A percentile compares a stretch with the other conserved stretches of the same genome.
Conservation (phyloP, 306 rosid genomes). For the Castanea sativa region DNA sequence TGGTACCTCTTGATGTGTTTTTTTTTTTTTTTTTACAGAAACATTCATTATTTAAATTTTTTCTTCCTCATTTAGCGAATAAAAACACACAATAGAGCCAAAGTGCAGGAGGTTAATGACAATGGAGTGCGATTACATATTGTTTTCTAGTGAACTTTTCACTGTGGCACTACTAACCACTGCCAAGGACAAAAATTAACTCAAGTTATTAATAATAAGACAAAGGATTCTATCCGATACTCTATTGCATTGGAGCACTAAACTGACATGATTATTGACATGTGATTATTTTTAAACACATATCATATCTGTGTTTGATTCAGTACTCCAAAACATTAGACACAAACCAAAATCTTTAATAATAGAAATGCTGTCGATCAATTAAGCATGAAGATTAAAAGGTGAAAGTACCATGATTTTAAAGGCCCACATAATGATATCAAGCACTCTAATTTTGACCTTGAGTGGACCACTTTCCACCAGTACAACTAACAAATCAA, state of each 20-base stretch:
- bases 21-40: too few species aligned
- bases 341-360: conserved; percentile 6
- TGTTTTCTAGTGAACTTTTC: conserved; percentile 26
- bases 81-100: too few species aligned
- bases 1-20: too few species aligned
- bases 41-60: too few species aligned
- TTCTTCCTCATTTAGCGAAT: too few species aligned
- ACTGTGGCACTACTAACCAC: conserved; percentile 31
- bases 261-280: too few species aligned
- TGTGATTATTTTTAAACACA: too few species aligned
- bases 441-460: conserved; percentile 46
- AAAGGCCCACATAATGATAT: conserved; percentile 37
- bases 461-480: conserved; percentile 24
- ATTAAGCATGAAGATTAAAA: conserved; percentile 39
- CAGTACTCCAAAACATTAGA: too few species aligned
- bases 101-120: not conserved
- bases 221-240: too few species aligned
- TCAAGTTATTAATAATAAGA: conserved; percentile 23
- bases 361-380: conserved; percentile 31
- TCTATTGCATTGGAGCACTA: too few species aligned
- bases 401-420: conserved; percentile 35
- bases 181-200: conserved; percentile 31
- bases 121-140: conserved; percentile 14
- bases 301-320: too few species aligned
- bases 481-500: conserved; percentile 1